phyloP scores from a whole-genome alignment of 495 filamentous ascomycete genomes.

The Xylaria telfairii region DNA sequence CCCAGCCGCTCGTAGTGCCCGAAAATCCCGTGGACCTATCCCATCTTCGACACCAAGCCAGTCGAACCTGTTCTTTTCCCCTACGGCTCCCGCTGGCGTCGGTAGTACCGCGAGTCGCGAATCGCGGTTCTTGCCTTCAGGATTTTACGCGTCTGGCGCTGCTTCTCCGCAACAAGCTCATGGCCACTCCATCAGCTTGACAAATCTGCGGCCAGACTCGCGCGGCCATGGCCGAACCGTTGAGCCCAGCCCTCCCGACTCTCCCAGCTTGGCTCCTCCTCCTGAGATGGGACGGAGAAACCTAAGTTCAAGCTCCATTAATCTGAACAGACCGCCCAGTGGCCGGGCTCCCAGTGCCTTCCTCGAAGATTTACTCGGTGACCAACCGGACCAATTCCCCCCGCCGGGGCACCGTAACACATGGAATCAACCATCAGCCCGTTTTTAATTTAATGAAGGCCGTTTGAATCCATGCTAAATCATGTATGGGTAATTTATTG shows the following conservation, averaged over 20 bases:
- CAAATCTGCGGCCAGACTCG: slow-evolving; percentile 60
- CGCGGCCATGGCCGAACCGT: slow-evolving; percentile 55
- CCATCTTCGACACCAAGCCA: slow-evolving; percentile 55
- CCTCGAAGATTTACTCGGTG: slow-evolving; percentile 89
- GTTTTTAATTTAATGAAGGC: slow-evolving; percentile 9
- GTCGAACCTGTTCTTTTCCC: slow-evolving; percentile 87
- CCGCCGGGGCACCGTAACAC: slow-evolving; percentile 37
- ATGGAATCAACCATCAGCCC: slow-evolving; percentile 30
- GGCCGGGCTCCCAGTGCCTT: slow-evolving; percentile 88
- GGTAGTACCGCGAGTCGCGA: slow-evolving; percentile 59
- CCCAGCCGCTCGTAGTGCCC: slow-evolving; percentile 41
- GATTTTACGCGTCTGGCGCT: slow-evolving; percentile 80
- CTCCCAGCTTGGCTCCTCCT: slow-evolving; percentile 54
- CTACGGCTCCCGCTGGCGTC: slow-evolving; percentile 70
- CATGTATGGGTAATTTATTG: not conserved
- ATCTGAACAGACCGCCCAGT: slow-evolving; percentile 68
- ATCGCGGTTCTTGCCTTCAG: slow-evolving; percentile 82
- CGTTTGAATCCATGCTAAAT: not conserved
- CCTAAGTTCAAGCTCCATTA: slow-evolving; percentile 73
- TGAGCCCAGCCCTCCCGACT: slow-evolving; percentile 61
- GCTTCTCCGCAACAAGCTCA: slow-evolving; percentile 56
- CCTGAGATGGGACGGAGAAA: slow-evolving; percentile 46
- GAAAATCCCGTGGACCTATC: slow-evolving; percentile 49
- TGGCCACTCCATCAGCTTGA: slow-evolving; percentile 58
- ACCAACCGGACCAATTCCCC: slow-evolving; percentile 48